A percentile compares a stretch with the other conserved stretches of the same genome.
Evolutionary conservation across 202 grass and related monocot species (phyloP).

Genomic region (Carex arenaria): DNA sequence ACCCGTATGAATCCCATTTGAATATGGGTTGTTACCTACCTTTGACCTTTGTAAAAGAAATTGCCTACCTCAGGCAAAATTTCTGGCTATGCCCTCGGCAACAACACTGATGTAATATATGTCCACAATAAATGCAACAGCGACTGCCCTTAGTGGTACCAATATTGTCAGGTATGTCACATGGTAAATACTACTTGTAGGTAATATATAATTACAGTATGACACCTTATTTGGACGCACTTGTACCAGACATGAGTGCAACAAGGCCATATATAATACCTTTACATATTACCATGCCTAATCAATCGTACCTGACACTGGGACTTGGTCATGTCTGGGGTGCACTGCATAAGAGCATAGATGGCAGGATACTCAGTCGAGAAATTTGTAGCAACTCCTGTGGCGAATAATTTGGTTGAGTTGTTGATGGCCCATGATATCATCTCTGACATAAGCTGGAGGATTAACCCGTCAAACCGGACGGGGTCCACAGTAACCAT

Average conservation of each 20-base stretch:
- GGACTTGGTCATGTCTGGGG: constrained; percentile 28
- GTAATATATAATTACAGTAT: too few species aligned
- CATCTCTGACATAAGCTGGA: constrained; percentile 24
- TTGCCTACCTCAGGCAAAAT: too few species aligned
- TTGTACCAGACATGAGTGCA: too few species aligned
- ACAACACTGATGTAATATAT: background rate
- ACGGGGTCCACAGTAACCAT: background rate
- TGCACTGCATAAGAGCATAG: constrained; percentile 61
- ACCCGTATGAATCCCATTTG: too few species aligned
- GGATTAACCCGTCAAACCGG: constrained; percentile 18
- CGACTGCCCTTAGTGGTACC: too few species aligned
- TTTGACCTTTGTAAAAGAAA: too few species aligned
- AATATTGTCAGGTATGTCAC: too few species aligned
- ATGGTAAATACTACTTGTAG: too few species aligned
- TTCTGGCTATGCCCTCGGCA: background rate
- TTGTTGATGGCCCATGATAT: constrained; percentile 6
- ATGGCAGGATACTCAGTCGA: constrained; percentile 1
- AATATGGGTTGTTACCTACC: too few species aligned
- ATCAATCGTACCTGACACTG: constrained; percentile 25
- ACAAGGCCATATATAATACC: too few species aligned
- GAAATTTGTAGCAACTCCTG: constrained; percentile 25
- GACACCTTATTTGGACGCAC: too few species aligned
- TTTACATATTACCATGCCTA: too few species aligned
- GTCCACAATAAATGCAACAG: background rate
- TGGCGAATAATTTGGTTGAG: constrained; percentile 32